Percentiles rank a stretch among this genome's conserved stretches.
These are phyloP conservation scores for Epichloe hybrida DNA, from an alignment of 2,329 filamentous ascomycete genomes.

Conservation along the genomic window DNA sequence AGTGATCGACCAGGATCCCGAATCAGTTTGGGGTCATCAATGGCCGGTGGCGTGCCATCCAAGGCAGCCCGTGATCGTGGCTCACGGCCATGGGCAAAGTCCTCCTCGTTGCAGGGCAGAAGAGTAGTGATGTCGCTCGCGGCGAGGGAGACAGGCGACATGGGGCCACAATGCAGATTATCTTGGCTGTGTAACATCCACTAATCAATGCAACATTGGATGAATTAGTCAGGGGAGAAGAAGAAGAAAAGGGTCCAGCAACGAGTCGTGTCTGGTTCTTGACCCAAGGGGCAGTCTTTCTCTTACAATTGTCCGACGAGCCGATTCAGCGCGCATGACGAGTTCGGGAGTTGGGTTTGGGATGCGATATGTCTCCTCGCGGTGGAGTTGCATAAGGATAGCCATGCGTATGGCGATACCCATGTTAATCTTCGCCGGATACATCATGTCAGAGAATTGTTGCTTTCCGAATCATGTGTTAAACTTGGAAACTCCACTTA, in stretches of 20 bases:
- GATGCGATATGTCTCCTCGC: conserved; percentile 39
- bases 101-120: conserved; percentile 37
- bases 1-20: conserved; percentile 33
- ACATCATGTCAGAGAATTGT: not conserved
- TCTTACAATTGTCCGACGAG: conserved; percentile 39
- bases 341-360: conserved; percentile 28
- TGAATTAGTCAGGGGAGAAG: not conserved
- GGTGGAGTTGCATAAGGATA: conserved; percentile 38
- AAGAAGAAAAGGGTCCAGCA: not conserved
- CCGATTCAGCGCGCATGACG: conserved; percentile 39
- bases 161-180: conserved; percentile 39
- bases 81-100: conserved; percentile 34
- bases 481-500: conserved; percentile 18
- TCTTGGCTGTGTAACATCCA: conserved; percentile 49
- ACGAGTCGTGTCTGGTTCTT: not conserved
- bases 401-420: conserved; percentile 44
- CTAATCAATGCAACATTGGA: conserved; percentile 14
- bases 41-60: conserved; percentile 37
- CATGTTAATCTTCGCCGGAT: conserved; percentile 34
- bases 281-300: conserved; percentile 9
- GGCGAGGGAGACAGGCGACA: conserved; percentile 35
- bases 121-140: conserved; percentile 41
- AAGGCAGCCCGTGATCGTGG: conserved; percentile 38
- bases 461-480: not conserved
- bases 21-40: conserved; percentile 30